These are phyloP conservation scores for Alternaria incomplexa DNA, from an alignment of 2,329 filamentous ascomycete genomes.

Conservation along the genomic window DNA sequence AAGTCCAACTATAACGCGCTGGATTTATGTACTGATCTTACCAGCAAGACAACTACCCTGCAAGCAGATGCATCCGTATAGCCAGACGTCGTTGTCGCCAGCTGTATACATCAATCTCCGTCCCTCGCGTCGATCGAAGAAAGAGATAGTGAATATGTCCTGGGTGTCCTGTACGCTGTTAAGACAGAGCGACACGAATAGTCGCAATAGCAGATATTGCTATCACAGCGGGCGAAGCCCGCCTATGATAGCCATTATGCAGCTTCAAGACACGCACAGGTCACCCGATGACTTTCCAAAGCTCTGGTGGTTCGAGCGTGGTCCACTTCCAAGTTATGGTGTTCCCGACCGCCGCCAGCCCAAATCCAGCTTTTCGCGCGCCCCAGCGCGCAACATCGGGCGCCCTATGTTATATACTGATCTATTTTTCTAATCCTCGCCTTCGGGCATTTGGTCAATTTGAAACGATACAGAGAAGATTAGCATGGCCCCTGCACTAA, in stretches of 20 bases:
- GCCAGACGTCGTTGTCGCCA: fast-evolving
- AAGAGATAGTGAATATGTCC: neutral
- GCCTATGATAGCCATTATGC: neutral
- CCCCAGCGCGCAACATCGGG: fast-evolving
- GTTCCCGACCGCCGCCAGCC: neutral
- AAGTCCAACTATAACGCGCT: neutral
- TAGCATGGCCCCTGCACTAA: conserved; percentile 74
- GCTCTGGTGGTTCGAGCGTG: neutral
- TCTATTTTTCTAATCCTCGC: neutral
- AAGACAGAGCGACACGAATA: fast-evolving
- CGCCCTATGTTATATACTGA: neutral
- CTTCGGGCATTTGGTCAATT: conserved; percentile 36
- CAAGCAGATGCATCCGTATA: neutral
- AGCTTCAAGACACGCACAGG: neutral
- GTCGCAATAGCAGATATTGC: too few relatives aligned
- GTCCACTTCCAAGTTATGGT: neutral
- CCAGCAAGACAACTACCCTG: neutral
- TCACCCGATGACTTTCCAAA: neutral
- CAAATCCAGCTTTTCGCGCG: neutral
- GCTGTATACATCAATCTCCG: fast-evolving
- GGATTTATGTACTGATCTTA: neutral
- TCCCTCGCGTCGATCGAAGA: fast-evolving
- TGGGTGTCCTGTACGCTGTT: neutral
- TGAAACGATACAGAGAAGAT: conserved; percentile 48
- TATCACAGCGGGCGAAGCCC: neutral